Conservation (phyloP, 352 stramenopile species). For the Phytophthora cryptogea region DNA sequence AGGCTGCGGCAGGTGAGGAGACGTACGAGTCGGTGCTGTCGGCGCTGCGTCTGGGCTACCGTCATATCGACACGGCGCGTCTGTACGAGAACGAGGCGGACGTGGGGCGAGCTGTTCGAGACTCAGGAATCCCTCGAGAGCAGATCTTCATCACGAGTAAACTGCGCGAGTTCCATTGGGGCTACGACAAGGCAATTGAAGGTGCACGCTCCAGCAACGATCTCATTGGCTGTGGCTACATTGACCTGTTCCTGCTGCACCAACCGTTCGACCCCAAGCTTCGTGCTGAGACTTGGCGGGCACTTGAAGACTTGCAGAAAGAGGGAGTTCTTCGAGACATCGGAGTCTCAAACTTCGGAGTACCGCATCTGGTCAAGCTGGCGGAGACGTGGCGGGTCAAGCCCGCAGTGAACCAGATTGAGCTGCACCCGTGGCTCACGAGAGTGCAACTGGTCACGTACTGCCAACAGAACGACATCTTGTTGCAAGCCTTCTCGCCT, state of each 20-base stretch:
- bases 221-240: conserved; percentile 73
- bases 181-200: conserved; percentile 67
- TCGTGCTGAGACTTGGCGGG: conserved; percentile 44
- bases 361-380: conserved; percentile 75
- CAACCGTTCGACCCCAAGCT: conserved; percentile 58
- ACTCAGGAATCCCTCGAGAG: conserved; percentile 60
- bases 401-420: conserved; percentile 77
- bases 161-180: conserved; percentile 65
- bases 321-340: conserved; percentile 71
- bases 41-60: conserved; percentile 69
- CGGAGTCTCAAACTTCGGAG: conserved; percentile 86
- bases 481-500: conserved; percentile 54
- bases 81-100: conserved; percentile 86
- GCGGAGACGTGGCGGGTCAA: conserved; percentile 51
- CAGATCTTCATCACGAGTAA: conserved; percentile 86
- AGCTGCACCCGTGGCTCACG: conserved; percentile 70
- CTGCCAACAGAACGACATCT: conserved; percentile 49
- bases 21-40: conserved; percentile 37
- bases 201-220: conserved; percentile 47
- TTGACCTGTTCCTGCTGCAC: conserved; percentile 77
- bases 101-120: conserved; percentile 61
- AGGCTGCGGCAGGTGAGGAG: conserved; percentile 39
- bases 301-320: conserved; percentile 43
- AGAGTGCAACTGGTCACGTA: conserved; percentile 55
- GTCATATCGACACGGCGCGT: conserved; percentile 85